Evolutionary conservation across 441 rosid species (phyloP), one percentile per base, ranked within the genome.

Genomic region (Pelargonium citronellum): DNA sequence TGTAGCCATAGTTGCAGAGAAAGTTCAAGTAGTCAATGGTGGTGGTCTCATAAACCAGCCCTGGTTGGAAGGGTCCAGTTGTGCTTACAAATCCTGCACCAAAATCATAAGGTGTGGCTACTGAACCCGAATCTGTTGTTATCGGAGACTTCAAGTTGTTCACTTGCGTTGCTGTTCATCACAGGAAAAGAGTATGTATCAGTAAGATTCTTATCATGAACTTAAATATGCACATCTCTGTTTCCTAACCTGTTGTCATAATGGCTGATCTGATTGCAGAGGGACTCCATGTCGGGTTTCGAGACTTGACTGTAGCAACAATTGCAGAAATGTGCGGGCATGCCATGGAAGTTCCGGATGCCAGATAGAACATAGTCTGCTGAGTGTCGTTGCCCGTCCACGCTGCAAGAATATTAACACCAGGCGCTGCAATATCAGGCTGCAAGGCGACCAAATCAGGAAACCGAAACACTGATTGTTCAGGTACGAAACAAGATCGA

Each of bases 331-430:
- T 90, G 4, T 90, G 95, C 3, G 96, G 96, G 76, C 92, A 84
- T 7, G 98, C 75, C 96, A 90, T 90, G 73, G 98, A 90, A 74
- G 95, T 89, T 76, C 96, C 98, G 1, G 96, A 92, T 13, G 87
- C 67, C 27, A 90, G 73, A 64, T 84, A 85, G 78, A 70, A 92
- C 6, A 71, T 69, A 3, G 92, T 78, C 6, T 73, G 74, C 0
- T 16, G 47, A 6, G 81, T 77, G 67, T 87, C 92, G 53, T 87
- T 83, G 19, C 85, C 92, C 8, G 79, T 78, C 97, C 98, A 91
- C 4, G 94, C 97, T 16, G 96, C 98, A 51, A 92, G 85, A 70
- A 85, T 88, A 49, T 77, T 71, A 0, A 82, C 96, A 72, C 95
- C 92, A 4, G 96, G 96, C 65, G 96, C 96, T 15, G 89, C 73